Evolutionary conservation across 495 filamentous ascomycete species (phyloP).

Genomic region (Penicillium verhagenii): DNA sequence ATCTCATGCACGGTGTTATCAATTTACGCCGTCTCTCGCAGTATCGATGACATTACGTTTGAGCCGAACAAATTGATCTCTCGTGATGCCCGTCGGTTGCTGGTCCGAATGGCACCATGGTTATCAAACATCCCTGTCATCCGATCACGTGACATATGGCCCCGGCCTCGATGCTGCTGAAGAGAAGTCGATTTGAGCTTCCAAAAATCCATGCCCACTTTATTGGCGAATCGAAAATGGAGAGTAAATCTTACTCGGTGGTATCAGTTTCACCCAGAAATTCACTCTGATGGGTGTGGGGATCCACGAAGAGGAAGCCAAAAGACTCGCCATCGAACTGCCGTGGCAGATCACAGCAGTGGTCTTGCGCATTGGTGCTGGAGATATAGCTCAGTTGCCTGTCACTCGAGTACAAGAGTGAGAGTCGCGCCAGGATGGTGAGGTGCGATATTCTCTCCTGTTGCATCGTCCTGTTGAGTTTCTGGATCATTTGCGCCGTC

Average conservation of each 20-base stretch:
- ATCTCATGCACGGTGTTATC: not conserved
- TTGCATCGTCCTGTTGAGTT: too few species aligned
- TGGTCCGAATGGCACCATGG: too few species aligned
- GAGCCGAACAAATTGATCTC: not conserved
- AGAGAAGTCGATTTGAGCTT: too few species aligned
- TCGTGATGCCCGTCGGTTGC: not conserved
- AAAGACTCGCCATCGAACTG: not conserved
- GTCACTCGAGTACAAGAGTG: not conserved
- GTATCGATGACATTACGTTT: not conserved
- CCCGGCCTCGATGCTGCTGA: too few species aligned
- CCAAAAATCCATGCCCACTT: too few species aligned
- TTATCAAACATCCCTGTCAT: too few species aligned
- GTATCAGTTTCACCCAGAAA: constrained; percentile 1
- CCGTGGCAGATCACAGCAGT: not conserved
- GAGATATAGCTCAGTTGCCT: not conserved
- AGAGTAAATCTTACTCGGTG: too few species aligned
- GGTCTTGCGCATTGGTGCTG: not conserved
- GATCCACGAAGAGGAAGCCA: not conserved
- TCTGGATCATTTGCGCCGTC: too few species aligned
- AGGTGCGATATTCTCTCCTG: not conserved
- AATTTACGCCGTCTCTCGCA: not conserved
- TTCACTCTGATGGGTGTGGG: not conserved
- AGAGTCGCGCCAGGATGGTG: not conserved
- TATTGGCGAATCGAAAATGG: too few species aligned
- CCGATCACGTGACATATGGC: too few species aligned